These are phyloP conservation scores for Aspergillus hiratsukae DNA, from an alignment of 2,329 filamentous ascomycete species.

Conservation along the genomic window DNA sequence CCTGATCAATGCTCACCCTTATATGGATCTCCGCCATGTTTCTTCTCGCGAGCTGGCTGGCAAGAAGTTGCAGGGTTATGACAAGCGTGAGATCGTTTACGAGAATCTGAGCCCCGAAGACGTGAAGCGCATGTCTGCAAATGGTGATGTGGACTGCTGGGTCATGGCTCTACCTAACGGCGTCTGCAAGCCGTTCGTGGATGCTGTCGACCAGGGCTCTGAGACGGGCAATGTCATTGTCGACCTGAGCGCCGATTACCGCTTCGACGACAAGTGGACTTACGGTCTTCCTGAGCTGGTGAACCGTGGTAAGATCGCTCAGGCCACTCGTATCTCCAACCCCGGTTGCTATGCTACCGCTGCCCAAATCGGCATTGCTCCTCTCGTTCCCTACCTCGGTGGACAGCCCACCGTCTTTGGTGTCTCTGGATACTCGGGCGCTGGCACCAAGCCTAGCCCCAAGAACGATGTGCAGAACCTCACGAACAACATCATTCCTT, in stretches of 20 bases:
- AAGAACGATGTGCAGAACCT: conserved; percentile 89
- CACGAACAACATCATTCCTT: conserved; percentile 83
- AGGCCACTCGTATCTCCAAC: conserved; percentile 79
- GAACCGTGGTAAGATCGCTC: conserved; percentile 68
- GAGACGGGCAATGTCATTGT: conserved; percentile 71
- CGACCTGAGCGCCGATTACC: conserved; percentile 94
- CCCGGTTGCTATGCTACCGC: conserved; percentile 95
- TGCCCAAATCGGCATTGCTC: conserved; percentile 82
- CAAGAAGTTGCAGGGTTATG: conserved; percentile 81
- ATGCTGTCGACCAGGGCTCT: conserved; percentile 72
- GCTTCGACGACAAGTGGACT: conserved; percentile 80
- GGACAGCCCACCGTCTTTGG: conserved; percentile 82
- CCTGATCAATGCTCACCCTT: conserved; percentile 79
- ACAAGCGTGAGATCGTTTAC: conserved; percentile 86
- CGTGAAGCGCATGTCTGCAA: conserved; percentile 75
- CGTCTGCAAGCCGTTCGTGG: conserved; percentile 88
- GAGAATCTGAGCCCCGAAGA: conserved; percentile 87
- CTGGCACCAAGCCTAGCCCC: conserved; percentile 86
- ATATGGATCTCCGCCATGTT: conserved; percentile 85
- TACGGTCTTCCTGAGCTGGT: conserved; percentile 88
- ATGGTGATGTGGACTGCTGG: conserved; percentile 88
- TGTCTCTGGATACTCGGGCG: conserved; percentile 89
- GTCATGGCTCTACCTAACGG: conserved; percentile 96
- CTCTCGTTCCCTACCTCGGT: conserved; percentile 71
- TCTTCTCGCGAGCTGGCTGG: conserved; percentile 90